A percentile compares a stretch with the other conserved stretches of the same genome.
These are phyloP conservation scores for Solanum hybrid DNA, from an alignment of 305 asterid species.

Conservation along the genomic window DNA sequence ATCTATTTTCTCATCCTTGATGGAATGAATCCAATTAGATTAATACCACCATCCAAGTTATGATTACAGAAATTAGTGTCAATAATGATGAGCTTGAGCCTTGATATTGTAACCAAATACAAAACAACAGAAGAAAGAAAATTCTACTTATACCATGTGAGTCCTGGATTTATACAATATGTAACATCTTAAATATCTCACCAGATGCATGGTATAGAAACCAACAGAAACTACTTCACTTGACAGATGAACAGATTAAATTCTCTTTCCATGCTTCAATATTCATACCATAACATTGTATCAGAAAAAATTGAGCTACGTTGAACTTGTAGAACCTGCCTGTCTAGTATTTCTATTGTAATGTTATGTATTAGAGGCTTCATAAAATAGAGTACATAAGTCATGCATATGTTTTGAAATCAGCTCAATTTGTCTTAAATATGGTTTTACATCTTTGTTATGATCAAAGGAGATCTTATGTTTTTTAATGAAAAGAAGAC, in stretches of 20 bases:
- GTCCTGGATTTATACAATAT: background rate
- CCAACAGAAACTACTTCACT: background rate
- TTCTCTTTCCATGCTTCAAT: background rate
- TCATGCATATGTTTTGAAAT: background rate
- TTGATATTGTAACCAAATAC: background rate
- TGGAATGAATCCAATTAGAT: background rate
- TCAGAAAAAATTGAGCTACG: background rate
- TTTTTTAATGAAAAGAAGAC: background rate
- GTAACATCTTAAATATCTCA: background rate
- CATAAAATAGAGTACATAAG: background rate
- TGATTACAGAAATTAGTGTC: background rate
- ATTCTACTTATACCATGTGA: background rate
- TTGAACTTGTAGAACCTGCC: background rate
- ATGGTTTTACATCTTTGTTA: background rate
- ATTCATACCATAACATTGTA: background rate
- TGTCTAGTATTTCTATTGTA: background rate
- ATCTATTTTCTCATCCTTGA: background rate
- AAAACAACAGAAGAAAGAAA: background rate
- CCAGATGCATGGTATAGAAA: background rate
- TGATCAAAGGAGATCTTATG: background rate
- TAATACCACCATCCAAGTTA: background rate
- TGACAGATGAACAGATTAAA: background rate
- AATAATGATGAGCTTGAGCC: background rate
- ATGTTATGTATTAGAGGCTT: background rate
- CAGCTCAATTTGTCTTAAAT: background rate